Conservation (phyloP, 306 rosid species). For the Medicago arabica region DNA sequence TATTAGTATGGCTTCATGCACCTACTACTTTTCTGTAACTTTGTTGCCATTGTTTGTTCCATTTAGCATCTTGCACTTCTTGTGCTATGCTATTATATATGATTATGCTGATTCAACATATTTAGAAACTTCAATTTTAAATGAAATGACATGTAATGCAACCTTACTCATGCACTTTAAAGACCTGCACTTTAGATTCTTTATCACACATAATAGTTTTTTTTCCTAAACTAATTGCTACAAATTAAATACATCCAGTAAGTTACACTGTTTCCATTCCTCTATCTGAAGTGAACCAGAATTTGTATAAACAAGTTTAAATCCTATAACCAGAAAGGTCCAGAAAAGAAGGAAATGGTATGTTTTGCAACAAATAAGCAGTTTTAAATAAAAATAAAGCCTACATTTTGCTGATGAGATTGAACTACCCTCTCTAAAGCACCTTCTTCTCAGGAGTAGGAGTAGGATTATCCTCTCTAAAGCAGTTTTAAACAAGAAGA, state of each 20-base stretch:
- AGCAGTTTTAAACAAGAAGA: too few species aligned
- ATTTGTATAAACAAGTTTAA: conserved; percentile 48
- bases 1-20: too few species aligned
- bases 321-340: conserved; percentile 39
- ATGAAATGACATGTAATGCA: neutral
- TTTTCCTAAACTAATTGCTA: conserved; percentile 13
- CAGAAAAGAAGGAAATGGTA: neutral
- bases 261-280: conserved; percentile 24
- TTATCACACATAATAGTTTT: neutral
- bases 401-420: conserved; percentile 38
- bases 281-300: conserved; percentile 34
- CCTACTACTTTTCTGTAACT: too few species aligned
- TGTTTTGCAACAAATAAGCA: conserved; percentile 36
- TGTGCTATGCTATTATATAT: too few species aligned
- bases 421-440: conserved; percentile 36
- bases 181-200: neutral
- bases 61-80: too few species aligned
- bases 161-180: neutral
- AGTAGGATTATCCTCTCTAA: conserved; percentile 43
- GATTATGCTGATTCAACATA: neutral
- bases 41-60: too few species aligned
- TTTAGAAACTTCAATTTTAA: neutral
- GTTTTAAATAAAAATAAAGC: conserved; percentile 40
- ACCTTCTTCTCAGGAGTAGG: too few species aligned
- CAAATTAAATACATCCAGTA: conserved; percentile 12